A percentile compares a stretch with the other conserved stretches of the same genome.
Conservation (phyloP, 2,329 filamentous ascomycete genomes). For the Paraconiothyrium brasiliense region DNA sequence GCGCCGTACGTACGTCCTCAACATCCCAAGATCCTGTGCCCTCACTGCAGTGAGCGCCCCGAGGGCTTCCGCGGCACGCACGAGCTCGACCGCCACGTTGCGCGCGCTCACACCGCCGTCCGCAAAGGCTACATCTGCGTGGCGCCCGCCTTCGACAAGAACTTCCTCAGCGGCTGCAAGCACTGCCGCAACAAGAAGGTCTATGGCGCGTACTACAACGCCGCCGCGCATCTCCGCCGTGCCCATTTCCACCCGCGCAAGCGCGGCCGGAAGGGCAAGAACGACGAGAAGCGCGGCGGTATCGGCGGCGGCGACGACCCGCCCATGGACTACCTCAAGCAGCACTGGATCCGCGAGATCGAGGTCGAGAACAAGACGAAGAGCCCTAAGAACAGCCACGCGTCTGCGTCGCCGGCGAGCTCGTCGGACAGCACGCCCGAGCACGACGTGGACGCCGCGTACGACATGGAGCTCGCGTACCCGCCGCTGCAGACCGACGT, state of each 20-base stretch:
- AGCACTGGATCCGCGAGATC: conserved; percentile 67
- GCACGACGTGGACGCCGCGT: conserved; percentile 20
- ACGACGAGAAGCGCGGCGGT: conserved; percentile 67
- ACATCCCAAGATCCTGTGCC: conserved; percentile 76
- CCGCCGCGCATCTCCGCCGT: conserved; percentile 86
- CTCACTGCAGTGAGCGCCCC: conserved; percentile 74
- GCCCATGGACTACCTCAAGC: conserved; percentile 67
- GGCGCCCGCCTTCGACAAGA: conserved; percentile 66
- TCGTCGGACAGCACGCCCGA: conserved; percentile 31
- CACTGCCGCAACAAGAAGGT: conserved; percentile 78
- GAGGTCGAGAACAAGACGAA: conserved; percentile 53
- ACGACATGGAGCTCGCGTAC: conserved; percentile 16
- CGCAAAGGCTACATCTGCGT: conserved; percentile 71
- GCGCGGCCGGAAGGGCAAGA: conserved; percentile 65
- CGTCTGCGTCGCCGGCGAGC: conserved; percentile 34
- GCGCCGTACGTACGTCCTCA: conserved; percentile 70
- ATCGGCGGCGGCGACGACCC: conserved; percentile 70
- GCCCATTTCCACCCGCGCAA: conserved; percentile 83
- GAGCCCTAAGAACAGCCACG: neutral
- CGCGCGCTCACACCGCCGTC: conserved; percentile 71
- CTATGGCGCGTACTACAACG: conserved; percentile 95
- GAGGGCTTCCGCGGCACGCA: conserved; percentile 88
- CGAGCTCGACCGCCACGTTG: conserved; percentile 66
- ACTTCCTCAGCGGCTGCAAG: conserved; percentile 83
- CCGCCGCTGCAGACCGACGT: conserved; percentile 16